Evolutionary conservation across 2,329 filamentous ascomycete genomes (phyloP).

Genomic region (Colletotrichum orbiculare): DNA sequence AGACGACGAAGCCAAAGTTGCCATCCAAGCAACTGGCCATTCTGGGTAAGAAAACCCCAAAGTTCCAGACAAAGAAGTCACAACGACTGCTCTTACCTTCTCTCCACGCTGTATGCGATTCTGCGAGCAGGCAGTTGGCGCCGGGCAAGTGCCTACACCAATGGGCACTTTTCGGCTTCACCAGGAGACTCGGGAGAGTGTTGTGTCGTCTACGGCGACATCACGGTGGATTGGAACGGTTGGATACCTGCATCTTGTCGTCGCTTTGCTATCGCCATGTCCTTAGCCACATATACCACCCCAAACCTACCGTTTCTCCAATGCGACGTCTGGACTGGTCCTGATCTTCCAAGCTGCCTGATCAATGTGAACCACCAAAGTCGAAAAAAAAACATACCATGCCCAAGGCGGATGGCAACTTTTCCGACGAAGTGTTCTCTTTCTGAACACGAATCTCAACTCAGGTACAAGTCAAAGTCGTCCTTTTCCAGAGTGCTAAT

Average conservation of each 20-base stretch:
- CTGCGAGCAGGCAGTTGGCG: background rate
- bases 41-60: slow-evolving; percentile 67
- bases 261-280: slow-evolving; percentile 12
- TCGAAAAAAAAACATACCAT: slow-evolving; percentile 3
- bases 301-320: slow-evolving; percentile 17
- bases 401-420: slow-evolving; percentile 22
- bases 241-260: slow-evolving; percentile 18
- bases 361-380: slow-evolving; percentile 31
- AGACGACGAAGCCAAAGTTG: slow-evolving; percentile 66
- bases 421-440: background rate
- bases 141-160: slow-evolving; percentile 29
- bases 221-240: background rate
- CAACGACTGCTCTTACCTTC: slow-evolving; percentile 19
- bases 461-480: slow-evolving; percentile 3
- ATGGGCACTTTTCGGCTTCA: too few relatives aligned
- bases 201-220: background rate
- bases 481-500: slow-evolving; percentile 18
- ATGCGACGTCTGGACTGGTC: slow-evolving; percentile 27
- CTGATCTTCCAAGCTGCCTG: slow-evolving; percentile 35
- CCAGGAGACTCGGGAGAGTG: background rate
- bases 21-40: slow-evolving; percentile 82
- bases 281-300: slow-evolving; percentile 28
- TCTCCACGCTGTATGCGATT: slow-evolving; percentile 2
- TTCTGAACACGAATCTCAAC: background rate
- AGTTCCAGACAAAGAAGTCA: slow-evolving; percentile 31